Conservation (phyloP, 106 monocot genomes). For the Allium cepa region DNA sequence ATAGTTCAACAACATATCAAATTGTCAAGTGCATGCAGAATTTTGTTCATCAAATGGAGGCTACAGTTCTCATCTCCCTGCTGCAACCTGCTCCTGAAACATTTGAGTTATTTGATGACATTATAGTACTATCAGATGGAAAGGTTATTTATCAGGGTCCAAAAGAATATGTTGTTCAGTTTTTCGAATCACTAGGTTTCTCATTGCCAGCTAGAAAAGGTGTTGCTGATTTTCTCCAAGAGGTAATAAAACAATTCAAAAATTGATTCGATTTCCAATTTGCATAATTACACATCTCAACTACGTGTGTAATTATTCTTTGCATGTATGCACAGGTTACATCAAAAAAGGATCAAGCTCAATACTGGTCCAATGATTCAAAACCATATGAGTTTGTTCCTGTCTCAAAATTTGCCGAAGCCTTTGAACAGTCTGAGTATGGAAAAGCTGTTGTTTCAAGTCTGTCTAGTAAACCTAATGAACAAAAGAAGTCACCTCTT, state of each 20-base stretch:
- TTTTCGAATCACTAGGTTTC: conserved; percentile 51
- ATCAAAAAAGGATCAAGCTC: no score
- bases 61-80: conserved; percentile 57
- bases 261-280: no score
- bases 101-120: conserved; percentile 68
- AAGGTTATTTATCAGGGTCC: conserved; percentile 61
- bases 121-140: conserved; percentile 51
- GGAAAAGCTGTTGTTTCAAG: no score
- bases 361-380: no score
- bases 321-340: no score
- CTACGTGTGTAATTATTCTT: no score
- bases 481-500: conserved; percentile 16
- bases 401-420: no score
- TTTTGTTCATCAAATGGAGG: conserved; percentile 46
- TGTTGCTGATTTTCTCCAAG: conserved; percentile 62
- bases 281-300: no score
- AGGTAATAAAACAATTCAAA: conserved; percentile 17
- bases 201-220: conserved; percentile 41
- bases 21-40: conserved; percentile 50
- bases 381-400: no score
- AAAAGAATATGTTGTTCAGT: conserved; percentile 23
- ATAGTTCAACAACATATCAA: conserved; percentile 63
- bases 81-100: conserved; percentile 66
- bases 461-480: conserved; percentile 12
- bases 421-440: no score